These are phyloP conservation scores for Fusarium brachygibbosum DNA, from an alignment of 2,329 filamentous ascomycete genomes.

Conservation along the genomic window DNA sequence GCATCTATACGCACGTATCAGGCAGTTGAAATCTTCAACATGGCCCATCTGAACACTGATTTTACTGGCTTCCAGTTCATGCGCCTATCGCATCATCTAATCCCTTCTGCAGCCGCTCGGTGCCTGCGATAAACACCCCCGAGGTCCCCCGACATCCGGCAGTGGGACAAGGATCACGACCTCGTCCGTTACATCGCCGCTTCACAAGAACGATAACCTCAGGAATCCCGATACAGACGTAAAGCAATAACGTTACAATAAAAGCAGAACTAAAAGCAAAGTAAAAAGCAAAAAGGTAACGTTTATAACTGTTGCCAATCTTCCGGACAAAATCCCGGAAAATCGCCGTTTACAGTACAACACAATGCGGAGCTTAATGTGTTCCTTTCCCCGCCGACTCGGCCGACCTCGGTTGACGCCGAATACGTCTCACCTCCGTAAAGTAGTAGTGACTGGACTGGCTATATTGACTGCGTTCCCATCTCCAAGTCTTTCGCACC, in stretches of 20 bases:
- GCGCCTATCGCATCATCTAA: background rate
- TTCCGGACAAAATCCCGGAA: background rate
- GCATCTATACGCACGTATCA: background rate
- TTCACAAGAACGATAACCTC: slow-evolving; percentile 1
- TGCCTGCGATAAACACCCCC: background rate
- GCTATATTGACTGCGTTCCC: background rate
- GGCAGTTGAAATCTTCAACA: background rate
- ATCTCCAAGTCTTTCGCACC: background rate
- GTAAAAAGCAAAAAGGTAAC: background rate
- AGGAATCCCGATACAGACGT: background rate
- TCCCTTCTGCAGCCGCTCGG: background rate
- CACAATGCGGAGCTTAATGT: slow-evolving; percentile 13
- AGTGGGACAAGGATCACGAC: slow-evolving; percentile 8
- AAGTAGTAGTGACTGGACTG: background rate
- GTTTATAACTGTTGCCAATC: background rate
- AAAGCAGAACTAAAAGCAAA: background rate
- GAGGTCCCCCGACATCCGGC: slow-evolving; percentile 1
- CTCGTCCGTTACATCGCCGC: background rate
- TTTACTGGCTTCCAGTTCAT: background rate
- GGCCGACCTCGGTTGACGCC: slow-evolving; percentile 27
- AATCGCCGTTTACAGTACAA: background rate
- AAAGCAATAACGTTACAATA: background rate
- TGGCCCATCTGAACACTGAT: background rate
- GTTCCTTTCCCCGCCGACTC: slow-evolving; percentile 27
- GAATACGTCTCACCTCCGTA: slow-evolving; percentile 4